Percentiles rank a stretch among this genome's conserved stretches.
Evolutionary conservation across 768 basidiomycete species (phyloP).

Genomic region (Sporobolomyces phaffii): DNA sequence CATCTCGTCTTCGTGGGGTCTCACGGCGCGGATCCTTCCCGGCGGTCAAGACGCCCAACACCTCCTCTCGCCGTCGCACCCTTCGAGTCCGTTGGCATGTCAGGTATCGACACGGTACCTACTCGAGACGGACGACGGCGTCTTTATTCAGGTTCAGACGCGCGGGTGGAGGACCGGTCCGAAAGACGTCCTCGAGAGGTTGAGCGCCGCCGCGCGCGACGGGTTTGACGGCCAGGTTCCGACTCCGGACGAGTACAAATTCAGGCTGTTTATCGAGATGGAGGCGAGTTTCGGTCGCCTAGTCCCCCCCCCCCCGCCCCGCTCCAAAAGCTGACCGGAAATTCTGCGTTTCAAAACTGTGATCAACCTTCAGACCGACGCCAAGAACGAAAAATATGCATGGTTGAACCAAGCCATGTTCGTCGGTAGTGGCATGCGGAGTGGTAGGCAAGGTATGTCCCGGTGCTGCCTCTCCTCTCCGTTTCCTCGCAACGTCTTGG

Average conservation of each 20-base stretch:
- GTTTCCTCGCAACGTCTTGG: too few relatives aligned
- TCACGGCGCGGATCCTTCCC: background rate
- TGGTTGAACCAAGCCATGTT: conserved; percentile 31
- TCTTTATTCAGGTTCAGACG: conserved; percentile 31
- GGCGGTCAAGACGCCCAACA: conserved; percentile 34
- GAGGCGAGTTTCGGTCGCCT: conserved; percentile 11
- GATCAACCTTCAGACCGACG: conserved; percentile 18
- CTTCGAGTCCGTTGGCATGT: conserved; percentile 5
- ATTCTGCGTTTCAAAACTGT: too few relatives aligned
- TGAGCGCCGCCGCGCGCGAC: conserved; percentile 15
- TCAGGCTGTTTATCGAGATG: conserved; percentile 32
- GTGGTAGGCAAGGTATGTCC: conserved; percentile 23
- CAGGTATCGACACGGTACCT: conserved; percentile 34
- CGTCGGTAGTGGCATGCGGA: conserved; percentile 10
- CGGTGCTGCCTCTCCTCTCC: background rate
- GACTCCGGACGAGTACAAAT: conserved; percentile 28
- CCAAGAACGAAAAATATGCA: conserved; percentile 9
- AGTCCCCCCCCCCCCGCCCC: too few relatives aligned
- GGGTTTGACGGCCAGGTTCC: conserved; percentile 11
- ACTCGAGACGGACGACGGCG: conserved; percentile 9
- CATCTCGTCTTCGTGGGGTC: background rate
- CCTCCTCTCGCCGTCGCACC: conserved; percentile 19
- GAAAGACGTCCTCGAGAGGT: conserved; percentile 19
- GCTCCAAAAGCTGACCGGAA: too few relatives aligned
- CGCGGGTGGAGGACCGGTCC: conserved; percentile 32